phyloP scores from a whole-genome alignment of 164 flowering plant genomes.

The Aristolochia californica region DNA sequence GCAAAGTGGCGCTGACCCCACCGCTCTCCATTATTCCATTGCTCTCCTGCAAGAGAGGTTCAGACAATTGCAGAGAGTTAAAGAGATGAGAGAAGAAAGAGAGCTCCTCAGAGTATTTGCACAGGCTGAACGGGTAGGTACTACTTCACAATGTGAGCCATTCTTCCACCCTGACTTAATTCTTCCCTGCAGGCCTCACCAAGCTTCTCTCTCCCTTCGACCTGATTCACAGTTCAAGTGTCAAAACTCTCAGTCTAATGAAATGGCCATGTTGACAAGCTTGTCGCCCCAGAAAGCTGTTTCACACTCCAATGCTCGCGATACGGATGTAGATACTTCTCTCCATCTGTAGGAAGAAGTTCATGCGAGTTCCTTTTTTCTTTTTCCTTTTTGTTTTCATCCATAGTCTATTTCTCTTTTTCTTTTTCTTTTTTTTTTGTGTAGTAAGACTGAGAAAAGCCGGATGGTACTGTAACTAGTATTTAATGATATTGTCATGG shows the following conservation, averaged over 20 bases:
- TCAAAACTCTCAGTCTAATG: conserved; percentile 7
- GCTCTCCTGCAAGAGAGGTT: conserved; percentile 42
- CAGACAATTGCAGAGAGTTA: conserved; percentile 29
- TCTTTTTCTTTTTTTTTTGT: no score
- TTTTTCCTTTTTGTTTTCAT: neutral
- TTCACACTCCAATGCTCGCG: conserved; percentile 13
- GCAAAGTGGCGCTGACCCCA: conserved; percentile 15
- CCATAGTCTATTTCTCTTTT: no score
- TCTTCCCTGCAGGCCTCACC: conserved; percentile 13
- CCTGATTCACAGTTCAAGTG: conserved; percentile 9
- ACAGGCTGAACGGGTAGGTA: conserved; percentile 19
- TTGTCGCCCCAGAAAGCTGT: conserved; percentile 16
- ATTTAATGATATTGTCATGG: conserved; percentile 15
- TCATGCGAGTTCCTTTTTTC: no score
- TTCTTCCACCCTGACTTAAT: conserved; percentile 22
- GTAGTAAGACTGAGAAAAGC: conserved; percentile 13
- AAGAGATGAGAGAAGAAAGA: conserved; percentile 46
- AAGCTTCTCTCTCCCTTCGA: conserved; percentile 9
- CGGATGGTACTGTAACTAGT: conserved; percentile 19
- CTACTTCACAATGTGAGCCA: conserved; percentile 11
- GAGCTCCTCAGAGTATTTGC: conserved; percentile 29
- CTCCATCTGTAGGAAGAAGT: conserved; percentile 52
- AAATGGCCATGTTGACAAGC: conserved; percentile 13
- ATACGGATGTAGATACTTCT: conserved; percentile 51
- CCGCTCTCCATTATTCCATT: conserved; percentile 23